Conservation (phyloP, 1,284 basidiomycete genomes). For the Trichosporon ovoides region DNA sequence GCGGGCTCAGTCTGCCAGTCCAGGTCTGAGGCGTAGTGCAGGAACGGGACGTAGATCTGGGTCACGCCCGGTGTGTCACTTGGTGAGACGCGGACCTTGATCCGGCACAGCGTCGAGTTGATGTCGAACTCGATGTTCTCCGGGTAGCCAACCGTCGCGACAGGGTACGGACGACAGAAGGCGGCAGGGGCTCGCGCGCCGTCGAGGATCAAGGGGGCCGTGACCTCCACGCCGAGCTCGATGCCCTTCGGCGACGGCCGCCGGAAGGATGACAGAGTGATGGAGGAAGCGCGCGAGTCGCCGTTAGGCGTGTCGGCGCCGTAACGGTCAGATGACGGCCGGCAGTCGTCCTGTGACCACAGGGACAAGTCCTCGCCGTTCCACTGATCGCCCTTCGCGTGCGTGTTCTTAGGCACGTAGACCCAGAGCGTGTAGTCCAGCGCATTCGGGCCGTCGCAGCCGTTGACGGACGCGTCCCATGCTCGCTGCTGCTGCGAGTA, state of each 20-base stretch:
- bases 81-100: conserved; percentile 59
- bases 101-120: conserved; percentile 61
- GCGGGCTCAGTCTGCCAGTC: conserved; percentile 9
- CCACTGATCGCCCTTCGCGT: conserved; percentile 89
- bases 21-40: conserved; percentile 67
- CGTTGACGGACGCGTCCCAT: conserved; percentile 87
- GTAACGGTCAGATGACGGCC: no score
- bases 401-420: conserved; percentile 68
- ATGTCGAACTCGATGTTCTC: conserved; percentile 71
- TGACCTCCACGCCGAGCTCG: conserved; percentile 30
- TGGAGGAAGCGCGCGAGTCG: conserved; percentile 23
- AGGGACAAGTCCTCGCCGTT: conserved; percentile 91
- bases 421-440: conserved; percentile 88
- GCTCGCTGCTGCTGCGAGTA: conserved; percentile 75
- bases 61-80: conserved; percentile 55
- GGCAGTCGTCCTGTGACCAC: conserved; percentile 73
- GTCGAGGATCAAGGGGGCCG: conserved; percentile 67
- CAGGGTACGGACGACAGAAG: conserved; percentile 75
- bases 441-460: conserved; percentile 73
- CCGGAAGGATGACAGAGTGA: conserved; percentile 19
- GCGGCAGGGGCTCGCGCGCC: conserved; percentile 78
- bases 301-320: no score
- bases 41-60: conserved; percentile 79
- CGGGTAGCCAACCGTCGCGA: conserved; percentile 64
- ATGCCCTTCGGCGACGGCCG: conserved; percentile 38